These are phyloP conservation scores for Pseudotsuga menziesii DNA, from an alignment of 75 land plant genomes.

Conservation along the genomic window DNA sequence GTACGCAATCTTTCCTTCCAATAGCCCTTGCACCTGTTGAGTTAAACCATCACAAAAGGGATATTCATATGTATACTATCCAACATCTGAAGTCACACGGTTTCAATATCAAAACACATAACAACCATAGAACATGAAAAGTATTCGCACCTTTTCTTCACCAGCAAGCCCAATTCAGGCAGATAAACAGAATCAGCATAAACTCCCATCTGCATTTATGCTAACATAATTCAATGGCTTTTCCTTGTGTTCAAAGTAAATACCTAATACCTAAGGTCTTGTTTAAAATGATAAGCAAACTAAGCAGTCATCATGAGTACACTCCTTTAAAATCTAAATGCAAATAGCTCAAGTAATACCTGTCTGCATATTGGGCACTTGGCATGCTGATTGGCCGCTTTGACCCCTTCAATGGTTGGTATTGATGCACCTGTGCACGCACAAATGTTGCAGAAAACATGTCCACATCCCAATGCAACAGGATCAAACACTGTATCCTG, in stretches of 20 bases:
- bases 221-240: not conserved
- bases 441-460: conserved; percentile 78
- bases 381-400: conserved; percentile 43
- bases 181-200: conserved; percentile 58
- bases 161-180: conserved; percentile 51
- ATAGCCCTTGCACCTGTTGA: no score
- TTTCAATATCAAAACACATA: no score
- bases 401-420: conserved; percentile 48
- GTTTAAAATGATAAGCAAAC: not conserved
- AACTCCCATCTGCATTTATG: conserved; percentile 50
- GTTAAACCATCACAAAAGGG: no score
- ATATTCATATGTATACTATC: no score
- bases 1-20: no score
- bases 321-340: not conserved
- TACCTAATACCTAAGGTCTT: no score
- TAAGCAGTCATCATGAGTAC: not conserved
- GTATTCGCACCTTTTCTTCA: no score
- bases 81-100: no score
- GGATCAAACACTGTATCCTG: conserved; percentile 70
- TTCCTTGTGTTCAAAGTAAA: not conserved
- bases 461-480: conserved; percentile 71
- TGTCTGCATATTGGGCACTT: conserved; percentile 81
- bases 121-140: no score
- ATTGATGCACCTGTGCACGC: conserved; percentile 68
- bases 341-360: conserved; percentile 23